Conservation (phyloP, 2,329 filamentous ascomycete species). For the Trichoderma koningiopsis region DNA sequence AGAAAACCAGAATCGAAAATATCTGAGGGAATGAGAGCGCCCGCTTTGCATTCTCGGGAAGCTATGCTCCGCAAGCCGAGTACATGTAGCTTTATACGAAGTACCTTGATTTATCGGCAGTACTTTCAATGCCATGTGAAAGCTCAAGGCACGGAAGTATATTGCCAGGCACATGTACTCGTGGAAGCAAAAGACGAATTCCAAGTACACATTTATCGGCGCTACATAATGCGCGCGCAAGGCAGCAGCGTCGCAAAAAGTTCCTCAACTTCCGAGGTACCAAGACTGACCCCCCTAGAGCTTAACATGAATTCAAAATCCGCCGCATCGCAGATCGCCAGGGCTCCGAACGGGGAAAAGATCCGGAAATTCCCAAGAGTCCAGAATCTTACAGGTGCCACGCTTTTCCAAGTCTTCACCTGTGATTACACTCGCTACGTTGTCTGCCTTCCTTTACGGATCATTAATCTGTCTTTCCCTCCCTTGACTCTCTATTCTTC, state of each 20-base stretch:
- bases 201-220: neutral
- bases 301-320: neutral
- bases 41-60: neutral
- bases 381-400: slow-evolving; percentile 12
- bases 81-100: neutral
- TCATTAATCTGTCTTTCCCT: neutral
- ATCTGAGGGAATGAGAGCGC: neutral
- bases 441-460: slow-evolving; percentile 9
- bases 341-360: neutral
- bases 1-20: neutral
- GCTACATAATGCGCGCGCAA: neutral
- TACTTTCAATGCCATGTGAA: neutral
- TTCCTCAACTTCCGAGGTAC: neutral
- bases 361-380: slow-evolving; percentile 12
- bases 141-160: neutral
- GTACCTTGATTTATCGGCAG: too few species aligned
- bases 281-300: neutral
- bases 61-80: neutral
- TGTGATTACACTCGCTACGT: neutral
- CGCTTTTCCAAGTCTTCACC: neutral
- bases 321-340: slow-evolving; percentile 20
- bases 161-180: neutral
- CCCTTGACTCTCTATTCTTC: neutral
- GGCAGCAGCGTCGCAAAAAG: neutral
- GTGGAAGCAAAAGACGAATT: neutral